Evolutionary conservation across 208 protist genomes (phyloP).

Genomic region (Crithidia thermophila): DNA sequence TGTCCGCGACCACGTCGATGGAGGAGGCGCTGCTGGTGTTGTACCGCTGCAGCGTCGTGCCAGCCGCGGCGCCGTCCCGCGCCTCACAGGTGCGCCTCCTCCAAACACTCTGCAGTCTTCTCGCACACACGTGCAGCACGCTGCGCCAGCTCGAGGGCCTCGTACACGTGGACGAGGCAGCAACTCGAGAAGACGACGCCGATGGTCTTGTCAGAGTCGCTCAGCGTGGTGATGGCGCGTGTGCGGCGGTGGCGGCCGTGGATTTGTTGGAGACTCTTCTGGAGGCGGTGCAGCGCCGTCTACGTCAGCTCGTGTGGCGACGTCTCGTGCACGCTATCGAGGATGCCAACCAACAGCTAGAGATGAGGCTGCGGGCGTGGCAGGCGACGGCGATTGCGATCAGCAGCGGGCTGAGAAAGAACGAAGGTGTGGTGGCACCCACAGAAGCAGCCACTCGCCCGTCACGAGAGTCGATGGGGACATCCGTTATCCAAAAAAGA

Average conservation of each 20-base stretch:
- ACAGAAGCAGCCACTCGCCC: too few species aligned
- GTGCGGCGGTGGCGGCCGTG: constrained; percentile 16
- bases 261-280: constrained; percentile 27
- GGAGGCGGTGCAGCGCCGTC: constrained; percentile 26
- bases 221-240: not conserved
- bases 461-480: too few species aligned
- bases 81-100: constrained; percentile 30
- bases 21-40: constrained; percentile 25
- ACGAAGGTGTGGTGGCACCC: too few species aligned
- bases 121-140: constrained; percentile 21
- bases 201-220: too few species aligned
- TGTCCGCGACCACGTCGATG: not conserved
- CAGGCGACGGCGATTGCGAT: not conserved
- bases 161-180: too few species aligned
- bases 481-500: too few species aligned
- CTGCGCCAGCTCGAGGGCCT: constrained; percentile 17
- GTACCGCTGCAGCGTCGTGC: constrained; percentile 21
- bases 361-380: constrained; percentile 37
- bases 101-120: constrained; percentile 31
- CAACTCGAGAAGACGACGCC: too few species aligned
- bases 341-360: constrained; percentile 47
- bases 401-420: too few species aligned
- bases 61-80: constrained; percentile 26
- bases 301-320: constrained; percentile 42
- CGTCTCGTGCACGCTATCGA: constrained; percentile 58